Evolutionary conservation across 345 rosid species (phyloP).

Genomic region (Salix exigua): DNA sequence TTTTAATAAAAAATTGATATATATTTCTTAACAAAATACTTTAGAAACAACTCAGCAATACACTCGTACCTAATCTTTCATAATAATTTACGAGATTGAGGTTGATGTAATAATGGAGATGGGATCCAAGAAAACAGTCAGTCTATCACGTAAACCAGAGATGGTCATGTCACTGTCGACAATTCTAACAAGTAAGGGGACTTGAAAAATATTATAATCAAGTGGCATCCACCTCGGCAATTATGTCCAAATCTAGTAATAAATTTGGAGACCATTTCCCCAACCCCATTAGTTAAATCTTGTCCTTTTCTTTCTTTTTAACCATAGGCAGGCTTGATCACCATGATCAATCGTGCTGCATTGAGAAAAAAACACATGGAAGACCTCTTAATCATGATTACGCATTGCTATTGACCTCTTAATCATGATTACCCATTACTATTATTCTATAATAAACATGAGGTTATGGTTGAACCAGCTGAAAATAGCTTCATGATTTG

Average conservation of each 20-base stretch:
- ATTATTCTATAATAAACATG: constrained; percentile 10
- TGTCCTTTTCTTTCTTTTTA: not conserved
- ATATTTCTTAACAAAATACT: too few species aligned
- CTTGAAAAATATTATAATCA: not conserved
- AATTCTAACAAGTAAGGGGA: not conserved
- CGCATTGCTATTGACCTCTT: not conserved
- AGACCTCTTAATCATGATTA: too few species aligned
- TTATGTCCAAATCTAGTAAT: not conserved
- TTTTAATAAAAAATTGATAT: too few species aligned
- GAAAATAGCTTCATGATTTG: not conserved
- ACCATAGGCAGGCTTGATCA: not conserved
- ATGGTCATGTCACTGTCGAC: not conserved
- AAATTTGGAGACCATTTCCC: not conserved
- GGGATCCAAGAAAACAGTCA: too few species aligned
- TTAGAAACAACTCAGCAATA: too few species aligned
- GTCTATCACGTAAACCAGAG: too few species aligned
- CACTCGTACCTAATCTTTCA: too few species aligned
- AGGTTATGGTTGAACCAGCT: constrained; percentile 14
- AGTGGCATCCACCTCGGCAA: not conserved
- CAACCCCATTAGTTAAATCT: not conserved
- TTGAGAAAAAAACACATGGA: too few species aligned
- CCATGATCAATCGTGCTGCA: not conserved
- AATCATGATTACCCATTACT: not conserved
- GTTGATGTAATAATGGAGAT: too few species aligned
- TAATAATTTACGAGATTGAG: too few species aligned